Evolutionary conservation across 2,329 filamentous ascomycete species (phyloP), one percentile per base, ranked within the genome.

Genomic region (Hirsutella thompsonii): DNA sequence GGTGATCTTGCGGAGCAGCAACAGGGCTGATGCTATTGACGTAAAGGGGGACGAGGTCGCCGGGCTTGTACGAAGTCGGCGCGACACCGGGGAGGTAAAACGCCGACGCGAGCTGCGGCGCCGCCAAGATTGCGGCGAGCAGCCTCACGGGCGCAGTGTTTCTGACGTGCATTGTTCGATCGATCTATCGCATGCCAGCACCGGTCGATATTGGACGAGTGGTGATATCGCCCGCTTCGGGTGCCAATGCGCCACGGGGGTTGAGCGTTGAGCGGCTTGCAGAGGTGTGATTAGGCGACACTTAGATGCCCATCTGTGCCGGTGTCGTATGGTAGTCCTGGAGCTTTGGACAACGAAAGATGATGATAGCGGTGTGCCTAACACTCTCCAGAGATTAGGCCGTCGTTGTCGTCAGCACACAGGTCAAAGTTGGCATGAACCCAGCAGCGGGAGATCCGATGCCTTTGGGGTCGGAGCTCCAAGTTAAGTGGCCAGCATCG

Each of bases 81-180:
- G 90, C 89, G 52, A 95, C 88, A 51, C 92, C 92, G 30, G 90
- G 92, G 33, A 98, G 83, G 66, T 98, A 98, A 68, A 96, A 98
- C 42, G 87, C 86, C 2, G 78, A 71, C 13, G 70, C 63, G 29
- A 78, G 58, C 46, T 74, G 68, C 20, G 76, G 72, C 21, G 68
- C 55, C 37, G 66, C 61, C 30, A 79, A 55, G 37, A 77, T 55
- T 20, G 71, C 61, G 36, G 66, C 60, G 19, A 74, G 55, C 39
- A 76, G 63, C 57, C 69, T 67, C 57, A 68, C 61, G 20, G 67
- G 66, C 67, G 64, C 63, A 48, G 61, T 52, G 41, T 63, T 59
- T 56, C 56, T 61, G 47, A 67, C 51, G 45, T 66, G 61, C 72
- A 76, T 76, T 20, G n/a, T 40, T 30, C n/a, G 14, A 34, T n/a